Base-by-base conservation (phyloP, 2,329 filamentous ascomycete species). In the Myotisia sp. region DNA sequence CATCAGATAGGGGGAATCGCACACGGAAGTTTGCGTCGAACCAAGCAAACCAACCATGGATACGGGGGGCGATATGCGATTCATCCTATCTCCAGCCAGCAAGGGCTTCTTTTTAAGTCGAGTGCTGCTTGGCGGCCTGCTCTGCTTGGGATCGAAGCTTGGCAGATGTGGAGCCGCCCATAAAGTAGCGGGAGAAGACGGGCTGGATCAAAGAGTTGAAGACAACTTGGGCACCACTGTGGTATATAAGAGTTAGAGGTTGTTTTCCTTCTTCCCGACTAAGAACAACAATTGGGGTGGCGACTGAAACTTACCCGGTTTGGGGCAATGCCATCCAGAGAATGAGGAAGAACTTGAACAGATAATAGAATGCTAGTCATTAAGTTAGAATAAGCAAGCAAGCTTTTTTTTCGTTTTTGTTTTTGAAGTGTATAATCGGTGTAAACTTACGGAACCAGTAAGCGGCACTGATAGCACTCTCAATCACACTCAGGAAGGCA, bases 311-410 rank as follows among this genome's bases (percentile, higher is more conserved):
- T 58, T 78, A 94, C 87, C 70, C 70, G 69, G 92, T 94, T 62
- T 82, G 73, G 60, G 90, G 90, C 53, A 98, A 84, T 50, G 87
- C 77, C 67, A 98, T 85, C 90, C 90, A 98, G 59, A 98, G 77
- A 52, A 95, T 72, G 60, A 95, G 80, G 56, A 92, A 68, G 58
- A 98, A 94, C 74, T 98, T 98, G 80, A 98, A 95, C 58, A 86
- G 87, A 66, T 83, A 98, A 79, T 98, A 98, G 70, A 98, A 98
- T 56, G 90, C 63, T 66, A 4, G 26, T 29, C 21, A 13, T 10
- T 32, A 37, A n/a, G n/a, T 41, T 36, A 33, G 16, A 26, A 40
- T 16, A 17, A 26, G 31, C 17, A 43, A 60, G 48, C 26, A 36
- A 36, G 26, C 13, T 7, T 26, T 16, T 17, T 14, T 10, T 22